phyloP scores from a whole-genome alignment of 2,329 filamentous ascomycete species.

The Aureobasidium namibiae region DNA sequence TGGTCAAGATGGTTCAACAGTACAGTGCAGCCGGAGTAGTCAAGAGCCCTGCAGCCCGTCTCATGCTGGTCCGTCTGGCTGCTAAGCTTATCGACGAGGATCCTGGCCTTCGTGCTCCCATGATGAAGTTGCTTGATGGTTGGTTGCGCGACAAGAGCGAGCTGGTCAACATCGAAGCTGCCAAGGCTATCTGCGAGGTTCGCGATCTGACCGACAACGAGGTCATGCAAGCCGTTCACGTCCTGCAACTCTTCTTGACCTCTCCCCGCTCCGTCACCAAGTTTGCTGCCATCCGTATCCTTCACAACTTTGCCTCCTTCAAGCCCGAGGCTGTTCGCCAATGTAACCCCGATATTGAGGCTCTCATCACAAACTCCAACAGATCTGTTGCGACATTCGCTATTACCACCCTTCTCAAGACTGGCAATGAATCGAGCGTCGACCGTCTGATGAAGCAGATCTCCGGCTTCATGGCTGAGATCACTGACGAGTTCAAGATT shows the following conservation, averaged over 20 bases:
- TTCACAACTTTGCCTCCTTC: conserved; percentile 94
- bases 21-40: conserved; percentile 85
- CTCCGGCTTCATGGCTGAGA: conserved; percentile 95
- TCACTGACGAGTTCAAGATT: conserved; percentile 99
- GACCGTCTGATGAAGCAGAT: conserved; percentile 99
- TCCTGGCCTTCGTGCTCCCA: conserved; percentile 76
- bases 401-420: conserved; percentile 96
- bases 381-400: conserved; percentile 96
- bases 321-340: conserved; percentile 86
- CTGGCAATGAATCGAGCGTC: conserved; percentile 93
- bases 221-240: conserved; percentile 84
- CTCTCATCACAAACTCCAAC: conserved; percentile 93
- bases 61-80: conserved; percentile 86
- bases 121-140: conserved; percentile 93
- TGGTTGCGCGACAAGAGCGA: conserved; percentile 98
- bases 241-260: conserved; percentile 91
- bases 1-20: conserved; percentile 99
- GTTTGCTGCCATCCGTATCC: conserved; percentile 91
- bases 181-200: conserved; percentile 95
- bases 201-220: conserved; percentile 87
- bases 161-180: conserved; percentile 98
- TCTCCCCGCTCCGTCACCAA: conserved; percentile 94
- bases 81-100: conserved; percentile 94
- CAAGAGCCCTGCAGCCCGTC: conserved; percentile 86
- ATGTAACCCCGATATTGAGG: conserved; percentile 96